phyloP scores from a whole-genome alignment of 371 early-diverging fungal species.

The Mortierella sp. region DNA sequence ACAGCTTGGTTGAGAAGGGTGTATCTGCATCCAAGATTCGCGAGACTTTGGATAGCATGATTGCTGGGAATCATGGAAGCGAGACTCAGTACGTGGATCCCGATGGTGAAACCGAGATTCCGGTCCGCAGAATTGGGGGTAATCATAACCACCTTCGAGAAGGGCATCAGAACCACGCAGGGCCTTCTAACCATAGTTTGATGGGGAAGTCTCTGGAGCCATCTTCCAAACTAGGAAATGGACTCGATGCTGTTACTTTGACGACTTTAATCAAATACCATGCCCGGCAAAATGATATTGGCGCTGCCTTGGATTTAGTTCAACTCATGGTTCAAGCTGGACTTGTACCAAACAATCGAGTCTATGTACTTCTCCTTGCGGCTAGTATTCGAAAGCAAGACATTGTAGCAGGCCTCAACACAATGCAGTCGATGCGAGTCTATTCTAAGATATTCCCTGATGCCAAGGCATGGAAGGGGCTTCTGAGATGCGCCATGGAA shows the following conservation, averaged over 20 bases:
- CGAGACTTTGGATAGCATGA: slow-evolving; percentile 30
- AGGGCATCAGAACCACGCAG: neutral
- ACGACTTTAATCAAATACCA: slow-evolving; percentile 50
- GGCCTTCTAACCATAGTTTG: neutral
- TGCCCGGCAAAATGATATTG: slow-evolving; percentile 30
- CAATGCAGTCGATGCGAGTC: slow-evolving; percentile 26
- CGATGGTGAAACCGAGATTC: slow-evolving; percentile 23
- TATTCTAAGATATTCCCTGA: slow-evolving; percentile 27
- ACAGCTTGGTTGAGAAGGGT: slow-evolving; percentile 39
- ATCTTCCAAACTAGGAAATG: neutral
- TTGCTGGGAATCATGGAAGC: neutral
- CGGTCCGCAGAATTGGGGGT: slow-evolving; percentile 11
- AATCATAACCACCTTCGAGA: neutral
- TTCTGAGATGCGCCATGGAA: slow-evolving; percentile 35
- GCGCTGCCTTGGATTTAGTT: slow-evolving; percentile 28
- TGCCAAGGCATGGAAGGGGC: slow-evolving; percentile 53
- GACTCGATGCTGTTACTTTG: slow-evolving; percentile 31
- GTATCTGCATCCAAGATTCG: slow-evolving; percentile 33
- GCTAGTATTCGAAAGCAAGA: slow-evolving; percentile 32
- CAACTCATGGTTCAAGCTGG: slow-evolving; percentile 38
- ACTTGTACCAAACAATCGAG: slow-evolving; percentile 25
- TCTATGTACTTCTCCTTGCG: slow-evolving; percentile 27
- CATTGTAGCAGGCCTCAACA: slow-evolving; percentile 19
- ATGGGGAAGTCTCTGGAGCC: neutral
- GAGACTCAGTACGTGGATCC: neutral